These are phyloP conservation scores for Oldenlandia corymbosa DNA, from an alignment of 257 asterid genomes.

Conservation along the genomic window DNA sequence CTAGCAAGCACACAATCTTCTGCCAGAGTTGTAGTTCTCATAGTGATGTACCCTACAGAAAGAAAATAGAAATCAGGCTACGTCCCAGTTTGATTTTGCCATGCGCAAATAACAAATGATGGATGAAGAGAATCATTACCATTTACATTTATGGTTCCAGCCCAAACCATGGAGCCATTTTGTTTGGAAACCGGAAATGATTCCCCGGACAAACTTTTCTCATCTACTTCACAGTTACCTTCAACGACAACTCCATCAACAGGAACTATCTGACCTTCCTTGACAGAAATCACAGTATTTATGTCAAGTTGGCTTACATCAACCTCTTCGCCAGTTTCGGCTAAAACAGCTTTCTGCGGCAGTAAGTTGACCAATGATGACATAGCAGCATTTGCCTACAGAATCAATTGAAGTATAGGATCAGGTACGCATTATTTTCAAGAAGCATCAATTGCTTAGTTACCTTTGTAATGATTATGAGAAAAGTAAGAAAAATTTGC, in stretches of 20 bases:
- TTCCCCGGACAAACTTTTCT: conserved; percentile 75
- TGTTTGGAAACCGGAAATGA: conserved; percentile 76
- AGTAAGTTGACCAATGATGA: conserved; percentile 63
- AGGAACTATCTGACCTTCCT: background rate
- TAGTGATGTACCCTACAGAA: conserved; percentile 56
- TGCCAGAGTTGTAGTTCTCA: conserved; percentile 55
- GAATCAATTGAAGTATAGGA: conserved; percentile 31
- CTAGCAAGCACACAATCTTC: conserved; percentile 80
- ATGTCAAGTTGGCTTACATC: conserved; percentile 60
- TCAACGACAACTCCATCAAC: conserved; percentile 3
- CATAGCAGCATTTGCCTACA: conserved; percentile 60
- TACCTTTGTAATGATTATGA: too few relatives aligned
- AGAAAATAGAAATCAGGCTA: background rate
- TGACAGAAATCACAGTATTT: conserved; percentile 17
- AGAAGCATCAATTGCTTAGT: too few relatives aligned
- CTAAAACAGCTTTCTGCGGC: conserved; percentile 70
- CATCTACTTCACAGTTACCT: conserved; percentile 67
- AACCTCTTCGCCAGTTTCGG: conserved; percentile 67
- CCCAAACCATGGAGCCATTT: conserved; percentile 71
- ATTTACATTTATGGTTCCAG: conserved; percentile 76
- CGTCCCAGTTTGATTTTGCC: background rate
- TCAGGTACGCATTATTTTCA: conserved; percentile 43
- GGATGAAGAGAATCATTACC: too few relatives aligned
- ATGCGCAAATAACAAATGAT: too few relatives aligned
- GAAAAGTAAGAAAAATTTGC: too few relatives aligned